Evolutionary conservation across 2,329 filamentous ascomycete genomes (phyloP).

Genomic region (Aspergillus fructus): DNA sequence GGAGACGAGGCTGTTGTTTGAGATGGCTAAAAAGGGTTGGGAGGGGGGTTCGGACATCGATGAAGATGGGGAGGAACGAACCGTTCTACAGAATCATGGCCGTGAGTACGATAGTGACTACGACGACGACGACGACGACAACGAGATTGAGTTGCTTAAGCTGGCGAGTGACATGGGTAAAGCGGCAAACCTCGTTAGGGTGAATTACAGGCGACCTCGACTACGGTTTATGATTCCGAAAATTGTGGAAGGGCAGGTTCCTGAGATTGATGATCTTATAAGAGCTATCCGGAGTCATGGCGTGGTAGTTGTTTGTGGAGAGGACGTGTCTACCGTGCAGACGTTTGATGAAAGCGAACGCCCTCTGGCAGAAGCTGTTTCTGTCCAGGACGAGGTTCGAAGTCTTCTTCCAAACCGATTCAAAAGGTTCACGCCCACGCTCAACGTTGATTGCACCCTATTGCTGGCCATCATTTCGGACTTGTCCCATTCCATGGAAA

Average conservation of each 20-base stretch:
- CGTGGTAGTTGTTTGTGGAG: constrained; percentile 40
- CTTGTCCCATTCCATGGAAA: constrained; percentile 59
- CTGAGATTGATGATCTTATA: constrained; percentile 58
- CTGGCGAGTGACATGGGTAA: constrained; percentile 58
- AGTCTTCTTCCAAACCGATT: constrained; percentile 42
- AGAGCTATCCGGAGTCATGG: constrained; percentile 56
- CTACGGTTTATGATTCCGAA: constrained; percentile 63
- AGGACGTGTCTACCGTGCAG: constrained; percentile 15
- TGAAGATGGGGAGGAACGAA: constrained; percentile 34
- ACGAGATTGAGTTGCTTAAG: constrained; percentile 60
- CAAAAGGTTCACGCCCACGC: constrained; percentile 41
- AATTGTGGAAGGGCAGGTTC: constrained; percentile 50
- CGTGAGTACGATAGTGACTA: constrained; percentile 40
- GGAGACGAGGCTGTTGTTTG: constrained; percentile 63
- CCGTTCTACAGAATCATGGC: constrained; percentile 25
- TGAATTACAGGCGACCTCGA: constrained; percentile 60
- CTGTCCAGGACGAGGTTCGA: constrained; percentile 23
- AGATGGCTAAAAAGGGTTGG: constrained; percentile 68
- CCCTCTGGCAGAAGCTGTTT: not conserved
- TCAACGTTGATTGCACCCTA: constrained; percentile 60
- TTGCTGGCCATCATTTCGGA: constrained; percentile 72
- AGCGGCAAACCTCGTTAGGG: constrained; percentile 56
- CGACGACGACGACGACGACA: constrained; percentile 50
- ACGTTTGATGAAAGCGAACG: not conserved
- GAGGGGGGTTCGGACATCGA: constrained; percentile 49